Conservation (phyloP, 1,284 basidiomycete species). For the Fistulina hepatica region DNA sequence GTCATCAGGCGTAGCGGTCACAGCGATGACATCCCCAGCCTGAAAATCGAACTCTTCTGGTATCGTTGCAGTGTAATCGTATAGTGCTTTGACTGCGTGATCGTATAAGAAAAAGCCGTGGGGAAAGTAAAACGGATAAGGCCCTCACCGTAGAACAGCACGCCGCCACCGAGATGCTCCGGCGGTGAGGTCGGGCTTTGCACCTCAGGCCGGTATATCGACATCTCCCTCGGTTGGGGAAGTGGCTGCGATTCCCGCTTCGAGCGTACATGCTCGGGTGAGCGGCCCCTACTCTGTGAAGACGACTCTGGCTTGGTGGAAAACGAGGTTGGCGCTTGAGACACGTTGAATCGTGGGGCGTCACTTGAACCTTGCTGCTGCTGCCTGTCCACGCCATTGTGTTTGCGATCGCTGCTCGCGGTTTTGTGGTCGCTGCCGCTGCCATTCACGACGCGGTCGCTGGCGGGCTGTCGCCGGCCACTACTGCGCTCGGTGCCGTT, state of each 20-base stretch:
- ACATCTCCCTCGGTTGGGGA: not conserved
- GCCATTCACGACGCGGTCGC: too few relatives aligned
- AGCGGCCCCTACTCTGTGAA: not conserved
- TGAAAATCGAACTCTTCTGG: slow-evolving; percentile 78
- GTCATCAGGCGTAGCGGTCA: slow-evolving; percentile 72
- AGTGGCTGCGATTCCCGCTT: not conserved
- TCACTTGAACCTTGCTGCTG: not conserved
- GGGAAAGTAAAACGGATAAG: not conserved
- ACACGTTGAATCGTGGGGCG: not conserved
- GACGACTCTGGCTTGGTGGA: not conserved
- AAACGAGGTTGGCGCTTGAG: not conserved
- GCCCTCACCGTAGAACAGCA: slow-evolving; percentile 48
- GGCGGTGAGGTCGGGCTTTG: not conserved
- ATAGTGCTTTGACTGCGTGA: slow-evolving; percentile 62
- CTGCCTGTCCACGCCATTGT: too few relatives aligned
- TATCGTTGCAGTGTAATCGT: slow-evolving; percentile 69
- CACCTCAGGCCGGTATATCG: too few relatives aligned
- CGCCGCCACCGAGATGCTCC: slow-evolving; percentile 27
- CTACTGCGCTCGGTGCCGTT: too few relatives aligned
- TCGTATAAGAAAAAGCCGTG: slow-evolving; percentile 1
- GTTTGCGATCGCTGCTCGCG: too few relatives aligned
- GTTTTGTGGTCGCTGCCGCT: too few relatives aligned
- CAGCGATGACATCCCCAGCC: slow-evolving; percentile 72
- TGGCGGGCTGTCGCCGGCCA: too few relatives aligned
- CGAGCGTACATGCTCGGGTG: not conserved